These are phyloP conservation scores for Alternaria hordeiaustralica DNA, from an alignment of 2,329 filamentous ascomycete genomes.

Conservation along the genomic window DNA sequence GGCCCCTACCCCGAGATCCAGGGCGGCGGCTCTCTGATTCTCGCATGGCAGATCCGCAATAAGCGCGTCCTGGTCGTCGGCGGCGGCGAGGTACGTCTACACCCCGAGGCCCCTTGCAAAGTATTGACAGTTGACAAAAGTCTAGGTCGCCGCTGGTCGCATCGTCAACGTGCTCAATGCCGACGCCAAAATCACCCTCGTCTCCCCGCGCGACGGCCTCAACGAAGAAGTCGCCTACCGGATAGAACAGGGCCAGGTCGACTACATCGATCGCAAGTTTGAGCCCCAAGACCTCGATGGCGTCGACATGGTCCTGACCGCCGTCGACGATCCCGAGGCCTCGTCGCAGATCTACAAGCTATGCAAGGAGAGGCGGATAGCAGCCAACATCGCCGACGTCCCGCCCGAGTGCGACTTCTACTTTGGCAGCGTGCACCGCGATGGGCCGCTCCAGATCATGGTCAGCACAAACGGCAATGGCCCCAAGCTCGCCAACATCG, in stretches of 20 bases:
- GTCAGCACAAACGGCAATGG: constrained; percentile 98
- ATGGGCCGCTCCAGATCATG: constrained; percentile 97
- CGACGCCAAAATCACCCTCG: constrained; percentile 86
- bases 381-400: constrained; percentile 96
- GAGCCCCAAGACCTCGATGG: constrained; percentile 83
- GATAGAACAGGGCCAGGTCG: constrained; percentile 75
- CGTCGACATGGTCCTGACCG: constrained; percentile 86
- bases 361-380: constrained; percentile 82
- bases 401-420: constrained; percentile 98
- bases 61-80: constrained; percentile 92
- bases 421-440: constrained; percentile 93
- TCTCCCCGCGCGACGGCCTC: constrained; percentile 79
- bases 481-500: constrained; percentile 84
- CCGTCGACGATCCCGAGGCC: constrained; percentile 91
- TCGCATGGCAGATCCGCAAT: constrained; percentile 93
- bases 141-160: constrained; percentile 89
- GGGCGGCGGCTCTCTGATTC: constrained; percentile 88
- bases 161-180: constrained; percentile 95
- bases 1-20: constrained; percentile 77
- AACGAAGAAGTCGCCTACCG: constrained; percentile 89
- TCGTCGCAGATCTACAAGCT: constrained; percentile 91
- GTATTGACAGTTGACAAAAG: constrained; percentile 46
- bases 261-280: constrained; percentile 83
- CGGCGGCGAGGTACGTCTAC: constrained; percentile 80
- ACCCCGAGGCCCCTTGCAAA: constrained; percentile 2